A percentile compares a stretch with the other conserved stretches of the same genome.
These are phyloP conservation scores for Grigorovia transvaalensis DNA, from an alignment of 805 yeast species.

Conservation along the genomic window DNA sequence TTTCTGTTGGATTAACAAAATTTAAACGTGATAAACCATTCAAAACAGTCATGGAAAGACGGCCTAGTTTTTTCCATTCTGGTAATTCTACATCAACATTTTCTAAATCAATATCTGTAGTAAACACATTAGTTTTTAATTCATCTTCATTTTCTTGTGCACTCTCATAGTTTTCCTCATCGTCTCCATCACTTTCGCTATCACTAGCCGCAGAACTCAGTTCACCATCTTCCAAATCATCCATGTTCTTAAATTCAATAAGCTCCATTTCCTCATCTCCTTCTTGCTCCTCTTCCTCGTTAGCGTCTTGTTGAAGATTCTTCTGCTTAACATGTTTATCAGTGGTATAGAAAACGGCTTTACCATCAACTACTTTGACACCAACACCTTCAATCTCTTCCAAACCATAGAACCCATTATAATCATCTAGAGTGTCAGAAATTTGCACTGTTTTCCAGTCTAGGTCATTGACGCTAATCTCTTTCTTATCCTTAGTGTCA, in stretches of 20 bases:
- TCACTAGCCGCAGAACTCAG: slow-evolving; percentile 17
- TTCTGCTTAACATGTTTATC: slow-evolving; percentile 2
- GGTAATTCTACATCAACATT: slow-evolving; percentile 40
- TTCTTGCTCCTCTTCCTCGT: slow-evolving; percentile 6
- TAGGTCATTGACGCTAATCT: slow-evolving; percentile 38
- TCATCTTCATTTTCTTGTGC: slow-evolving; percentile 14
- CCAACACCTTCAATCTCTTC: slow-evolving; percentile 93
- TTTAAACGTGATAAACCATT: slow-evolving; percentile 50
- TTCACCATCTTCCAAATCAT: slow-evolving; percentile 25
- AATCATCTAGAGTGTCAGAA: slow-evolving; percentile 76
- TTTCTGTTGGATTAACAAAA: slow-evolving; percentile 69
- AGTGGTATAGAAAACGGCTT: slow-evolving; percentile 40
- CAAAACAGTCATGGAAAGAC: slow-evolving; percentile 45
- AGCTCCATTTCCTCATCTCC: slow-evolving; percentile 14
- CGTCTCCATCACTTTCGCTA: slow-evolving; percentile 21
- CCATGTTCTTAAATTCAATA: slow-evolving; percentile 24
- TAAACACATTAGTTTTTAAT: slow-evolving; percentile 22
- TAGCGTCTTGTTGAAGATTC: slow-evolving; percentile 9
- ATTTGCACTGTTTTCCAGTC: slow-evolving; percentile 76
- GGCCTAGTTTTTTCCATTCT: slow-evolving; percentile 39
- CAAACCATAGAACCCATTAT: slow-evolving; percentile 82
- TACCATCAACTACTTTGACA: slow-evolving; percentile 63
- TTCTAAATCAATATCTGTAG: slow-evolving; percentile 13
- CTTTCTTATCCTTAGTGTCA: slow-evolving; percentile 1
- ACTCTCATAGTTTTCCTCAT: slow-evolving; percentile 7